Evolutionary conservation across 257 asterid species (phyloP), one percentile per base, ranked within the genome.

Genomic region (Nicotiana noctiflora): DNA sequence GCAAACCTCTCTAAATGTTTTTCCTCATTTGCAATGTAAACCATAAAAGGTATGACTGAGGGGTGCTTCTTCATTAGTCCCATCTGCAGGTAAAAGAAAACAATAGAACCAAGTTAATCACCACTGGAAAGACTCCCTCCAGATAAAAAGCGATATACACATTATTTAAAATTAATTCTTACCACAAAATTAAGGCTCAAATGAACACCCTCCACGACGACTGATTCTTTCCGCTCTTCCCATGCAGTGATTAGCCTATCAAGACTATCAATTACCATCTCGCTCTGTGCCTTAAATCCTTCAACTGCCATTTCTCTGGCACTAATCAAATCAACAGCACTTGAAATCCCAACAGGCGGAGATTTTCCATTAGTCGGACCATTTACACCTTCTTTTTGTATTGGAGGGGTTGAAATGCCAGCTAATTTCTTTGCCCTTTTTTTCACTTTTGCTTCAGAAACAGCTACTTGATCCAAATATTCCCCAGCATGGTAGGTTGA

Each of bases 401-500:
- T 76, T 62, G 93, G 84, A 65, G 90, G 77, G 82, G 90, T 84
- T 82, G 93, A 81, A 80, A 86, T 46, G 21, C 91, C 88, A 49
- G 88, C 85, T 76, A 92, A 87, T 82, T 93, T 92, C 87, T 91
- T 96, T 56, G 97, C 99, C 85, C 88, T 94, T 91, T 86, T 93
- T 89, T 92, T 96, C 66, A 90, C 94, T 86, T 92, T 94, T 0
- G 99, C 92, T 86, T 93, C 90, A 64, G 98, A 92, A 86, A 96
- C 97, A 80, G 98, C 98, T 75, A 88, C 91, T 5, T 95, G 97
- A 87, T 96, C 99, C 81, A 96, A 91, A 87, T 89, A 81, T 82
- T 96, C 99, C 27, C 99, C 98, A 12, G 99, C 99, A 76, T 94
- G 99, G 87, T 96, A 96, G 31, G 99, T 96, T 77, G 99, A 96